These are phyloP conservation scores for Saccharum hybrid DNA, from an alignment of 202 grass and related monocot genomes.

Conservation along the genomic window DNA sequence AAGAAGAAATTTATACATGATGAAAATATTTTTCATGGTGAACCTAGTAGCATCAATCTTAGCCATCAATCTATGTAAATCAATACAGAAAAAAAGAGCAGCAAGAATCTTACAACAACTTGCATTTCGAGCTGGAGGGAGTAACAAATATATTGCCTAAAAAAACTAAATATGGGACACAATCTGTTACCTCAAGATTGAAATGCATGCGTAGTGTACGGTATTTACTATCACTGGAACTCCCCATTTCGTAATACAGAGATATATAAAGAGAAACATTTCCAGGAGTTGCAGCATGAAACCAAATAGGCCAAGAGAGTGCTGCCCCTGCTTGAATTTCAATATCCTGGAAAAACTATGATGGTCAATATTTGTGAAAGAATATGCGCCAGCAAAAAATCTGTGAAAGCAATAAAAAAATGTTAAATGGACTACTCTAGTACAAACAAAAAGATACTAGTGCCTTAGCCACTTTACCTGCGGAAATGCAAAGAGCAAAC, in stretches of 20 bases:
- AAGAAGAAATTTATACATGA: background rate
- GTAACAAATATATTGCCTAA: conserved; percentile 27
- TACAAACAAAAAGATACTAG: background rate
- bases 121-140: background rate
- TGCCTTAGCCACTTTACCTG: conserved; percentile 59
- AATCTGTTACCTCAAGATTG: conserved; percentile 70
- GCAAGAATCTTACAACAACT: background rate
- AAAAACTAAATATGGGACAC: conserved; percentile 12
- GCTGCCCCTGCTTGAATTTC: conserved; percentile 67
- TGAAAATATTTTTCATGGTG: background rate
- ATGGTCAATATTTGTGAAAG: conserved; percentile 39
- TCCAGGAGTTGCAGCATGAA: conserved; percentile 87
- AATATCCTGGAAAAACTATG: conserved; percentile 62
- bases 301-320: conserved; percentile 98
- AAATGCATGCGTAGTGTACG: conserved; percentile 86
- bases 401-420: background rate
- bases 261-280: conserved; percentile 81
- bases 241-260: conserved; percentile 94
- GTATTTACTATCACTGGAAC: conserved; percentile 79
- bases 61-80: background rate
- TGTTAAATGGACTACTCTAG: conserved; percentile 6
- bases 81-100: background rate
- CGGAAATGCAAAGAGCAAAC: conserved; percentile 80
- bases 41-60: background rate
- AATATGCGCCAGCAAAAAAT: background rate